Base-by-base conservation (phyloP, 2,329 filamentous ascomycete genomes). In the Fusarium foetens region DNA sequence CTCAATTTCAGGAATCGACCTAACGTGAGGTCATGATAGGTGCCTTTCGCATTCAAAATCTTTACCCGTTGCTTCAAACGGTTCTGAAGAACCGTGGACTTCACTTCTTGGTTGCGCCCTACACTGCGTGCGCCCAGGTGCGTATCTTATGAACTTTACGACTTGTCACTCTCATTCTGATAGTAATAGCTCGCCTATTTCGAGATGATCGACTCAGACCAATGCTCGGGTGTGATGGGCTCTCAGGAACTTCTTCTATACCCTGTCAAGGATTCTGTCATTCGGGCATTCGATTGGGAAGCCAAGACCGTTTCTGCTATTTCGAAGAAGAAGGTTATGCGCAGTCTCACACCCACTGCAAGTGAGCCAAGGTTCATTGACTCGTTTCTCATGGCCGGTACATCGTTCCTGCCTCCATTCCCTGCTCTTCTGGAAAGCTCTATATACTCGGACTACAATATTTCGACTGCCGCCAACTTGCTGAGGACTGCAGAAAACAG, bases 61-160 rank as follows among this genome's bases (percentile, higher is more conserved):
- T 98, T 55, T 94, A 92, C 77, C 91, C 91, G 58, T 88, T 93
- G 59, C 87, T 98, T 42, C 93, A 97, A 81, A 85, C 87, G 35
- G 90, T 95, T 61, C 86, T 98, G 57, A 86, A 88, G 75, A 85
- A 90, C 72, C 88, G 91, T 70, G 86, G 87, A 4, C 84, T 97
- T 63, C 88, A 93, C 68, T 97, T 94, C 78, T 85, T 94, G 52
- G 92, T 97, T 48, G 92, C 95, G 17, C 95, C 95, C 3, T 97
- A 94, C 84, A 94, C 92, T 80, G 94, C 95, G 41, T 92, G 92
- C 76, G 93, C 94, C 65, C 94, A 97, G 89, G 93, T 95, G 82
- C 79, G 85, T 80, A 31, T 46, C 43, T 27, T 46, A 27, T 23
- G 39, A 36, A 27, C 36, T 42, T 23, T 38, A 23, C 19, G 27